Percentiles rank a stretch among this genome's conserved stretches.
Evolutionary conservation across 179 eudicot species (phyloP).

Genomic region (Dionaea muscipula): DNA sequence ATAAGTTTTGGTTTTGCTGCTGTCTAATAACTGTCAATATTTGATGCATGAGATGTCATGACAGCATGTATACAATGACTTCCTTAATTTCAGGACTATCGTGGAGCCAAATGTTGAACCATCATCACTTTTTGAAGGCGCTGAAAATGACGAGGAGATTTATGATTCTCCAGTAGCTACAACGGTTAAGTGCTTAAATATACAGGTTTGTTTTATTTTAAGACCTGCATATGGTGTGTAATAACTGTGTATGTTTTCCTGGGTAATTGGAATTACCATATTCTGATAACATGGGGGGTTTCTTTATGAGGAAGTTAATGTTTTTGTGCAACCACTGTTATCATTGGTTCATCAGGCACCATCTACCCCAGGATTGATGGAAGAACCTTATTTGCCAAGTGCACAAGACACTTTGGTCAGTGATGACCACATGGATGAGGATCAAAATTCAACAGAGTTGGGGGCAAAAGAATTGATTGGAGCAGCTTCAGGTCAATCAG

Average conservation of each 20-base stretch:
- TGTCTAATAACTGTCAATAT: background rate
- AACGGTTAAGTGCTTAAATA: constrained; percentile 16
- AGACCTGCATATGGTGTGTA: background rate
- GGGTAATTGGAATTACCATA: background rate
- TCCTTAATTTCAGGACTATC: constrained; percentile 37
- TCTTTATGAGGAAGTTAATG: background rate
- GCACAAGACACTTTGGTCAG: constrained; percentile 49
- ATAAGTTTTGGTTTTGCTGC: background rate
- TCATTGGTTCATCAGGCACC: constrained; percentile 55
- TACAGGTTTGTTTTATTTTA: constrained; percentile 18
- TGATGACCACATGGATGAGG: constrained; percentile 75
- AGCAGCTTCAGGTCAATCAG: constrained; percentile 20
- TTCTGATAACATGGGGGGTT: too few species aligned
- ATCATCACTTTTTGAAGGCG: constrained; percentile 28
- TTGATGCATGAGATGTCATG: background rate
- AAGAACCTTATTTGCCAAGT: constrained; percentile 62
- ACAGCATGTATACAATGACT: background rate
- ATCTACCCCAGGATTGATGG: constrained; percentile 73
- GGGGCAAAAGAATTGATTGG: constrained; percentile 28
- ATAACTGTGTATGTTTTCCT: too few species aligned
- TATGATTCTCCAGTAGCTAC: constrained; percentile 21
- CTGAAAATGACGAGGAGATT: constrained; percentile 26
- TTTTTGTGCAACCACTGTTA: constrained; percentile 9
- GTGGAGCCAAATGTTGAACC: constrained; percentile 32
- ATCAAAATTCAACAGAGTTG: constrained; percentile 24